Evolutionary conservation across 1,139 yeast genomes (phyloP), one percentile per base, ranked within the genome.

Genomic region (Hanseniaspora gamundiae): DNA sequence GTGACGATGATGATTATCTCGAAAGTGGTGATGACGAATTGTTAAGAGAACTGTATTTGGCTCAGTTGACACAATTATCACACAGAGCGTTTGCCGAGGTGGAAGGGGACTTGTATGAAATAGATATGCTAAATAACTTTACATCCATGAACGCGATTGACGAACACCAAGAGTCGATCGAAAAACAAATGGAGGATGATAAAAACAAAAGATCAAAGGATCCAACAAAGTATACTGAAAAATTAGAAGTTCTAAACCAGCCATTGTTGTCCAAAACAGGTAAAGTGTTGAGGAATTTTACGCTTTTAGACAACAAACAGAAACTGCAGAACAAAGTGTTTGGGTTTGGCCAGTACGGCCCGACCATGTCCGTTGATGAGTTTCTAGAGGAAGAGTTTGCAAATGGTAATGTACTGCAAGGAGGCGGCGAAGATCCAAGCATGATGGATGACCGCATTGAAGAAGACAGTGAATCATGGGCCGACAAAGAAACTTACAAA

Each of bases 321-420:
- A 74, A 78, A 39, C 54, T 85, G 20, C 69, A 71, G 46, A 65
- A 69, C 24, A 76, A 78, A 52, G 95, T 88, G 0, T 78, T 76
- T 56, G 96, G 97, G 1, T 85, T 94, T 1, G 98, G 97, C 0
- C 97, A 91, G 61, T 78, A 74, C 31, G 68, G 91, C 35, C 99
- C 99, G 1, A 85, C 96, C 0, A 86, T 93, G 94, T 70, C 95
- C 0, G 91, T 93, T 0, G 98, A 91, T 51, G 96, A 91, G 54
- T 81, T 83, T 51, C 68, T 91, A 44, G 94, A 87, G 44, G 78
- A 84, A 54, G 98, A 91, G 58, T 68, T 83, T 52, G 78, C 79
- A 14, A 78, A 83, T 54, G 96, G 96, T 14, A 68, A 68, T 19
- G 71, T 69, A 27, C 63, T 63, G 22, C 24, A 28, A 42, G 29